Conservation (phyloP, 805 yeast genomes). For the Helenozyma rhizophorensis region DNA sequence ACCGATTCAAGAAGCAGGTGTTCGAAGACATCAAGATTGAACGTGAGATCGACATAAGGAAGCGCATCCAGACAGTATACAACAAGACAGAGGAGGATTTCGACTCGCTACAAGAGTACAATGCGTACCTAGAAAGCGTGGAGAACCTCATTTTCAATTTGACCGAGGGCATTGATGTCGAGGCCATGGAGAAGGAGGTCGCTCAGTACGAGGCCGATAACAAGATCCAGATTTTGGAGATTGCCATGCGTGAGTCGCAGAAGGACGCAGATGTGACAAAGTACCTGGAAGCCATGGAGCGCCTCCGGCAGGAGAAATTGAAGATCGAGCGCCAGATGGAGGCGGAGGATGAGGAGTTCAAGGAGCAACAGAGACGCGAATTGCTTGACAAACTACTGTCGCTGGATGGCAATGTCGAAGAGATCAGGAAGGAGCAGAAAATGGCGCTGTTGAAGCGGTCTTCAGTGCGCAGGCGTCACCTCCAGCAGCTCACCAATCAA, state of each 20-base stretch:
- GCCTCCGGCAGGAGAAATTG: slow-evolving; percentile 62
- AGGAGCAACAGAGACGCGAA: slow-evolving; percentile 38
- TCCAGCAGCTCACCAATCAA: slow-evolving; percentile 58
- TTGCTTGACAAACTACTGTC: slow-evolving; percentile 35
- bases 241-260: slow-evolving; percentile 62
- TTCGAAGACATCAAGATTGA: slow-evolving; percentile 91
- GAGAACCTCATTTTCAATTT: slow-evolving; percentile 79
- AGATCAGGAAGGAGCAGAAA: slow-evolving; percentile 36
- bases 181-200: slow-evolving; percentile 61
- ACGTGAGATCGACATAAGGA: slow-evolving; percentile 86
- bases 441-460: slow-evolving; percentile 51
- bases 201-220: slow-evolving; percentile 69
- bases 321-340: slow-evolving; percentile 61
- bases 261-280: slow-evolving; percentile 61
- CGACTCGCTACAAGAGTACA: slow-evolving; percentile 52
- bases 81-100: slow-evolving; percentile 81
- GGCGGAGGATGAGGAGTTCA: slow-evolving; percentile 36
- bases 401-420: slow-evolving; percentile 32
- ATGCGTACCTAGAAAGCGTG: slow-evolving; percentile 75
- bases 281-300: slow-evolving; percentile 51
- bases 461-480: slow-evolving; percentile 57
- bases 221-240: slow-evolving; percentile 69
- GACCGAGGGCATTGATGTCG: slow-evolving; percentile 64
- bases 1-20: slow-evolving; percentile 85
- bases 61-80: slow-evolving; percentile 68